A percentile compares a stretch with the other conserved stretches of the same genome.
These are phyloP conservation scores for Laburnicola sp. DNA, from an alignment of 2,329 filamentous ascomycete genomes.

Conservation along the genomic window DNA sequence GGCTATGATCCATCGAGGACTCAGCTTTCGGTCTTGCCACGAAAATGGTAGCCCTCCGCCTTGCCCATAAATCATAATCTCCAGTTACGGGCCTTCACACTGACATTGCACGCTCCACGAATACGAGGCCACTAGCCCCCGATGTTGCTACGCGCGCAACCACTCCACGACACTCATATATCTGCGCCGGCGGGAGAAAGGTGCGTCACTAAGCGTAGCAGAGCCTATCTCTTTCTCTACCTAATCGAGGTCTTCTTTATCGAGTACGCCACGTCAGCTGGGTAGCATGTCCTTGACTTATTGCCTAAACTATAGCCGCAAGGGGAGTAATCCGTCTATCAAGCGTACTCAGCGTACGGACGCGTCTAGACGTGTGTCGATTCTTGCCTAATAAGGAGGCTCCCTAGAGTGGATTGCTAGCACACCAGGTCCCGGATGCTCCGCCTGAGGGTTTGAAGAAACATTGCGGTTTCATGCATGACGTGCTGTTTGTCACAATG, in stretches of 20 bases:
- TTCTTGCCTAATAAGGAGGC: neutral
- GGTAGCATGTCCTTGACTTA: slow-evolving; percentile 4
- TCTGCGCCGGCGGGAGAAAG: neutral
- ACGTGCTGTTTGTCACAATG: slow-evolving; percentile 73
- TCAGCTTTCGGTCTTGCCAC: neutral
- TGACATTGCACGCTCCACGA: neutral
- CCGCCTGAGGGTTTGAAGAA: neutral
- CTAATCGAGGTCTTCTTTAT: neutral
- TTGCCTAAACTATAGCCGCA: slow-evolving; percentile 17
- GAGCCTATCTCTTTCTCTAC: neutral
- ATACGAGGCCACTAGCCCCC: slow-evolving; percentile 13
- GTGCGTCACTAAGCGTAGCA: neutral
- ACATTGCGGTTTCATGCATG: slow-evolving; percentile 67
- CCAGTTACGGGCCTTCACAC: neutral
- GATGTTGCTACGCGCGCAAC: slow-evolving; percentile 5
- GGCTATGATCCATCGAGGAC: neutral
- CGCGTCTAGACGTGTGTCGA: slow-evolving; percentile 9
- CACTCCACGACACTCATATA: slow-evolving; percentile 1
- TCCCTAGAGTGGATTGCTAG: neutral
- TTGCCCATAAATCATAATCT: neutral
- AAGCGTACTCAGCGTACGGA: slow-evolving; percentile 12
- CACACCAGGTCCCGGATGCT: neutral
- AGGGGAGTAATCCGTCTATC: slow-evolving; percentile 7
- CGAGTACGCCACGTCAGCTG: slow-evolving; percentile 17
- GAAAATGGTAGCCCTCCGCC: neutral